Conservation (phyloP, 2,329 filamentous ascomycete genomes). For the Fusarium azukiicola region DNA sequence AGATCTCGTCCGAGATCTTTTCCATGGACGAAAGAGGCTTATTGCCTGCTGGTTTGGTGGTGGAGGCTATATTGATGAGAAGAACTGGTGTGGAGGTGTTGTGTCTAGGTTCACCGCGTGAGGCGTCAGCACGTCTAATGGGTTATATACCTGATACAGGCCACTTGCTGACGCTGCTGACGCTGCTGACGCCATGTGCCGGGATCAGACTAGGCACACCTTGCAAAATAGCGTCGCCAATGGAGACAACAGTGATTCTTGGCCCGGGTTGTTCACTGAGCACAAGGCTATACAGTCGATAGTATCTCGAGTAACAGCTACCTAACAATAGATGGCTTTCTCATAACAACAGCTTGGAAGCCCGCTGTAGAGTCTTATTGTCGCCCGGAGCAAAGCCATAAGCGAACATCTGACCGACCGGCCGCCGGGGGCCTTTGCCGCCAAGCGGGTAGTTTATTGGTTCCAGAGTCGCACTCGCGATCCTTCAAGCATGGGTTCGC, state of each 20-base stretch:
- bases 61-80: constrained; percentile 17
- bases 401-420: too few relatives aligned
- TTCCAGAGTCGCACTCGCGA: too few relatives aligned
- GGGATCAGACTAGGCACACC: neutral
- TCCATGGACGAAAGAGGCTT: constrained; percentile 39
- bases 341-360: too few relatives aligned
- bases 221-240: neutral
- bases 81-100: neutral
- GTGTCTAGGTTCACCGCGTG: neutral
- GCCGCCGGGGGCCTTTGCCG: too few relatives aligned
- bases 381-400: too few relatives aligned
- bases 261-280: neutral
- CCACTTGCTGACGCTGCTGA: neutral
- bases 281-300: too few relatives aligned
- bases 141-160: neutral
- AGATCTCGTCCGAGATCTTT: constrained; percentile 31
- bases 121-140: neutral
- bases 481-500: too few relatives aligned
- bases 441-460: too few relatives aligned
- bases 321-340: too few relatives aligned
- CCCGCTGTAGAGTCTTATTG: too few relatives aligned
- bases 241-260: neutral
- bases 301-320: too few relatives aligned
- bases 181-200: constrained; percentile 3
- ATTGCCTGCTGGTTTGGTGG: neutral